A percentile compares a stretch with the other conserved stretches of the same genome.
Evolutionary conservation across 169 alveolate genomes (phyloP).

Genomic region (Plasmodium adleri): DNA sequence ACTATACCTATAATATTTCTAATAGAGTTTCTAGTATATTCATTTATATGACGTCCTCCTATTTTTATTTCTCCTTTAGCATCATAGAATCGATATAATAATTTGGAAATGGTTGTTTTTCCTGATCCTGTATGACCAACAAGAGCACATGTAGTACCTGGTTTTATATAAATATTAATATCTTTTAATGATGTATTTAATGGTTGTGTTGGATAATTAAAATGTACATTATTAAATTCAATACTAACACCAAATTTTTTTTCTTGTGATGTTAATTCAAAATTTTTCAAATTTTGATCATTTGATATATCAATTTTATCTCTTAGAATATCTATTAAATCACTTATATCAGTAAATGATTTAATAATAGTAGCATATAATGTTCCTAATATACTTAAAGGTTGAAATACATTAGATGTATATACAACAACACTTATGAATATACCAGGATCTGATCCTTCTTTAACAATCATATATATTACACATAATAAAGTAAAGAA

Average conservation of each 20-base stretch:
- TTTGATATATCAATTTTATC: conserved; percentile 45
- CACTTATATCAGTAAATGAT: conserved; percentile 62
- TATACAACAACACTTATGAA: conserved; percentile 75
- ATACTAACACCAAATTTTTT: conserved; percentile 72
- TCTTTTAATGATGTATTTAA: conserved; percentile 18
- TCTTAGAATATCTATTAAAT: conserved; percentile 47
- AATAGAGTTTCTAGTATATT: conserved; percentile 78
- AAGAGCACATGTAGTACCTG: conserved; percentile 82
- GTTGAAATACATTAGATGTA: conserved; percentile 80
- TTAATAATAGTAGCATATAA: conserved; percentile 80
- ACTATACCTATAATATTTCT: conserved; percentile 84
- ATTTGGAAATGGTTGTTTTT: conserved; percentile 82
- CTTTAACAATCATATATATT: conserved; percentile 42
- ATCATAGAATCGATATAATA: conserved; percentile 85
- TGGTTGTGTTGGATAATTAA: conserved; percentile 43
- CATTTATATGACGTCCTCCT: conserved; percentile 76
- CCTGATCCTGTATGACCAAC: conserved; percentile 88
- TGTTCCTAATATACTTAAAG: conserved; percentile 83
- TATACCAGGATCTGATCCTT: conserved; percentile 67
- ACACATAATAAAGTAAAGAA: conserved; percentile 49
- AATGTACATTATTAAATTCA: conserved; percentile 47
- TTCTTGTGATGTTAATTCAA: conserved; percentile 63
- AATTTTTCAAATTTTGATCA: conserved; percentile 24
- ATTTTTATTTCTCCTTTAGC: conserved; percentile 80
- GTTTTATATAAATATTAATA: conserved; percentile 64